Base-by-base conservation (phyloP, 2,329 filamentous ascomycete genomes). In the Seiridium cupressi region DNA sequence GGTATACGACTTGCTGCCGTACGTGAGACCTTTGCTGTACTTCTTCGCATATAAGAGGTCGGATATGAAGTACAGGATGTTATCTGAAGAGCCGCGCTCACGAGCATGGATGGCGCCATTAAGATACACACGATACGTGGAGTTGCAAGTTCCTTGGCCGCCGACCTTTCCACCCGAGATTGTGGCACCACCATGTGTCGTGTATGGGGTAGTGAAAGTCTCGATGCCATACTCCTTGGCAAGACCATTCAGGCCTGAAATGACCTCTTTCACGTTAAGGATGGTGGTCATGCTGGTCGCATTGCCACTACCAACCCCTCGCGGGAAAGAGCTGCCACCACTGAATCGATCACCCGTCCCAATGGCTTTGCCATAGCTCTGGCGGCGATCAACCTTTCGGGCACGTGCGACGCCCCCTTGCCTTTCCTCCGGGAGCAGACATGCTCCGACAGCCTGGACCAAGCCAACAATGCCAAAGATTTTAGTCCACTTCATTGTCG, bases 21-120 rank as follows among this genome's bases (percentile, higher is more conserved):
- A 87, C 2, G 71, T 75, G 7, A 87, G 68, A 5, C 83, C 84
- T 3, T 72, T 76, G 26, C 77, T 75, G 40, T 77, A 72, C 65
- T 79, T 77, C 63, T 81, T 76, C n/a, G 84, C 84, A 49, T 78
- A 77, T 3, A 87, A 76, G 3, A 87, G 74, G 66, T 87, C 84
- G 0, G 81, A 73, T 34, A 86, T 74, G 72, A 84, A 86, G 74
- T 85, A 85, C 47, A 87, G 70, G 9, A 86, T 73, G 61, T 81
- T 76, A 66, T 87, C 84, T 0, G 84, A 77, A 0, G 79, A 81
- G 32, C 84, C 84, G 9, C 84, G 80, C 71, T 87, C 84, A 32
- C 84, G 81, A 8, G 84, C 81, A 65, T 87, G 84, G 51, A 86
- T 78, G 34, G 76, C 82, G 47, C 78, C 79, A 61, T 81, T 81